phyloP scores from a whole-genome alignment of 1,139 yeast species.

The Spathaspora sp. region DNA sequence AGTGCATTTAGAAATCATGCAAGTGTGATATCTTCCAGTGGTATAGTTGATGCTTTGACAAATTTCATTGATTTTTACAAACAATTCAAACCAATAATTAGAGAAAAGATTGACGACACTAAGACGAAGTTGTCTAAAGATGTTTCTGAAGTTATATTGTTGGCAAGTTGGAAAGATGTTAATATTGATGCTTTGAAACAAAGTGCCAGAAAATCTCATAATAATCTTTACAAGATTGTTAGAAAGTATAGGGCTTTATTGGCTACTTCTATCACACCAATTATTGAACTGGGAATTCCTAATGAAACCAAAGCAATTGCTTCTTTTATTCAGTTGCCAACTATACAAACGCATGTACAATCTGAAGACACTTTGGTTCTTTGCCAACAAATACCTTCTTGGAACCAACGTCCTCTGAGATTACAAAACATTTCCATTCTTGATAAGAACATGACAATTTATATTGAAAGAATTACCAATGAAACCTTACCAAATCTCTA shows the following conservation, averaged over 20 bases:
- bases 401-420: slow-evolving; percentile 57
- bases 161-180: slow-evolving; percentile 97
- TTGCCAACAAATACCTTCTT: slow-evolving; percentile 34
- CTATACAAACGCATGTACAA: slow-evolving; percentile 16
- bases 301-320: slow-evolving; percentile 15
- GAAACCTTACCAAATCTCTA: slow-evolving; percentile 41
- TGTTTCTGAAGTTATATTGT: slow-evolving; percentile 74
- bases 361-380: slow-evolving; percentile 15
- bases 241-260: slow-evolving; percentile 75
- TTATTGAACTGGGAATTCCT: slow-evolving; percentile 64
- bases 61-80: slow-evolving; percentile 66
- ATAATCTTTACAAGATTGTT: slow-evolving; percentile 76
- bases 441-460: slow-evolving; percentile 55
- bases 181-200: slow-evolving; percentile 91
- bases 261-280: slow-evolving; percentile 48
- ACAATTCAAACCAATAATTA: slow-evolving; percentile 57
- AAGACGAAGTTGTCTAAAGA: slow-evolving; percentile 70
- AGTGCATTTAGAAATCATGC: slow-evolving; percentile 62
- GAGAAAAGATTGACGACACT: slow-evolving; percentile 41
- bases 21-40: slow-evolving; percentile 17
- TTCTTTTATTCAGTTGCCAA: slow-evolving; percentile 13
- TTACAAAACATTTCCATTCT: slow-evolving; percentile 52
- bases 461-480: slow-evolving; percentile 34
- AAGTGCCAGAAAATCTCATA: slow-evolving; percentile 88
- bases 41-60: slow-evolving; percentile 44